Conservation (phyloP, 148 eudicot genomes). For the Silene uniflora region DNA sequence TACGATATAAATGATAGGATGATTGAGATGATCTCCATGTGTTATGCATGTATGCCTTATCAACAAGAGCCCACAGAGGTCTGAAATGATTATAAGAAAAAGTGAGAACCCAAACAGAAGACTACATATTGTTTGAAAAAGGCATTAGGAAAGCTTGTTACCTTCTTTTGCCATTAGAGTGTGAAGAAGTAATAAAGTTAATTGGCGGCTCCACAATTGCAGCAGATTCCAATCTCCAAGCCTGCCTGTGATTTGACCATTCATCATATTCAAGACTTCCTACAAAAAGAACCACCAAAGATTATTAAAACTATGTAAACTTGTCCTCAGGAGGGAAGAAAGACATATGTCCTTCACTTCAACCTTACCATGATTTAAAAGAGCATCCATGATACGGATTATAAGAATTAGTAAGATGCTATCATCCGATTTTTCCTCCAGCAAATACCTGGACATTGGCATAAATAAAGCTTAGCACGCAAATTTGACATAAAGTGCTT, state of each 20-base stretch:
- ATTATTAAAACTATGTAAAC: slow-evolving; percentile 3
- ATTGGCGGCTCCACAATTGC: slow-evolving; percentile 84
- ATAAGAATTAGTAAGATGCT: slow-evolving; percentile 84
- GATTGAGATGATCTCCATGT: slow-evolving; percentile 97
- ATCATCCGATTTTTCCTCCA: slow-evolving; percentile 90
- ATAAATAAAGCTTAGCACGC: slow-evolving; percentile 25
- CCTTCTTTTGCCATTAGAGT: slow-evolving; percentile 85
- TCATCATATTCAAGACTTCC: slow-evolving; percentile 94
- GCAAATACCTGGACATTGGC: slow-evolving; percentile 57
- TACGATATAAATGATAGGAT: slow-evolving; percentile 80
- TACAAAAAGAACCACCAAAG: slow-evolving; percentile 25
- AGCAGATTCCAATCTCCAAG: slow-evolving; percentile 95
- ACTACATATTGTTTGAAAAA: neutral
- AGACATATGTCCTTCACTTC: neutral
- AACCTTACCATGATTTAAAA: slow-evolving; percentile 72
- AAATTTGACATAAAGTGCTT: slow-evolving; percentile 10
- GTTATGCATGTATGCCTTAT: slow-evolving; percentile 89
- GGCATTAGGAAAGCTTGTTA: slow-evolving; percentile 2
- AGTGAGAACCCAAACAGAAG: neutral
- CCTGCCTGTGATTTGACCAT: slow-evolving; percentile 94
- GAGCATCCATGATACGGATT: slow-evolving; percentile 84
- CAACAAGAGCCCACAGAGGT: slow-evolving; percentile 93
- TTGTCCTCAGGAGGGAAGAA: neutral
- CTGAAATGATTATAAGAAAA: slow-evolving; percentile 31
- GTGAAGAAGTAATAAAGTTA: slow-evolving; percentile 71